Base-by-base conservation (phyloP, 2,329 filamentous ascomycete genomes). In the Fusarium nematophilum region DNA sequence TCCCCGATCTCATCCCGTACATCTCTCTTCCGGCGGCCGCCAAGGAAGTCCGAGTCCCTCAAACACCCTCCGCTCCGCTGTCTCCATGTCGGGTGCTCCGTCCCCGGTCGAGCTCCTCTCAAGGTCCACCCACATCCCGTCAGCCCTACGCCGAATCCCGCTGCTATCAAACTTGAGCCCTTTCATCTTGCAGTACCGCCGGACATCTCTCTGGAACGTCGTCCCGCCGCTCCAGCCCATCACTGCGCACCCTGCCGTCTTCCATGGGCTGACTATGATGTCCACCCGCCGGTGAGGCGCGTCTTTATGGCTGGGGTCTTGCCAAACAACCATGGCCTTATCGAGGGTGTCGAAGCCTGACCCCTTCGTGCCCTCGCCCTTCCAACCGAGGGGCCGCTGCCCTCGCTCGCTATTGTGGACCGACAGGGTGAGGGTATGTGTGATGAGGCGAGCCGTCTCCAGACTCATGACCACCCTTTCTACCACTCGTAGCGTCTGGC, bases 241-340 rank as follows among this genome's bases (percentile, higher is more conserved):
- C 4, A 98, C 83, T 0, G 93, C 94, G 66, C 93, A 97, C 0
- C 95, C 94, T 0, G 91, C 87, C 0, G 92, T 96, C 51, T 88
- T 89, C 91, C 94, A 97, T 0, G 93, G 92, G 17, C 87, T 88
- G 58, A 98, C 81, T 64, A 98, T 94, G 53, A 98, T 97, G 71
- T 98, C 94, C 1, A 98, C 93, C 38, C 94, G 83, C 15, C 93
- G 86, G 71, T 97, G 94, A 1, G 84, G 83, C 46, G 54, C 47
- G 15, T 51, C 39, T 15, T 55, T 17, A 29, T 43, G 27, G 11
- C 40, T 42, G 2, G 66, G 57, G 27, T 73, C 63, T 71, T 96
- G 91, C 94, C 94, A 98, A 0, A 97, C 92, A 1, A 97, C 90
- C 46, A 98, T 78, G 0, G 93, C 93, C 73, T 97, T 97, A 73